Base-by-base conservation (phyloP, 2,329 filamentous ascomycete species). In the Monosporascus sp. region DNA sequence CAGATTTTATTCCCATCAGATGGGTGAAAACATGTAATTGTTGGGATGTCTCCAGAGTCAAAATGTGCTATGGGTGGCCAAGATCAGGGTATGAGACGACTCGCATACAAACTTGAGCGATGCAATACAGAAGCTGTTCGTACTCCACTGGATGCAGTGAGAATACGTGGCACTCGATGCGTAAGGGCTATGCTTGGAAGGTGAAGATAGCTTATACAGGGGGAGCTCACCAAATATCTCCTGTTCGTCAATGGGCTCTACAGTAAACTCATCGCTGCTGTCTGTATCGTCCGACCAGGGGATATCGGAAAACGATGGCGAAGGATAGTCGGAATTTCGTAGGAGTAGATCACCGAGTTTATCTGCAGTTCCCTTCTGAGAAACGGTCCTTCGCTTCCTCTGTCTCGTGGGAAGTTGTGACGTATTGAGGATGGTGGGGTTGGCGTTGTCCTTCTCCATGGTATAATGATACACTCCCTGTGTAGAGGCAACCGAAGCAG, bases 201-300 rank as follows among this genome's bases (percentile, higher is more conserved):
- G 11, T 14, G 27, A 31, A 31, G 27, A 31, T 11, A 14, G 27
- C 27, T 31, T 31, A 31, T 14, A 31, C 27, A 14, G 31, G 27
- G 34, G 40, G 49, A 22, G 38, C 76, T 58, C 75, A 94, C 91
- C 91, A 69, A 93, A 99, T 43, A 99, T 93, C 73, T 99, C 94
- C 71, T 97, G 94, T 70, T 95, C 90, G 68, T 99, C 94, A 61
- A 99, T 96, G 53, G 89, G 88, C 63, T 97, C 92, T 37, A 85
- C 78, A 1, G 77, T 75, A 48, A 84, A 79, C 54, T 86, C 83
- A 54, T 85, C 82, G 49, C 83, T 75, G 49, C 70, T 68, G 24
- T 67, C 64, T 7, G 64, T 64, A 22, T 71, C 71, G 45, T 74
- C 69, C 20, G 71, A 73, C 59, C 69, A 67, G 27, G 69, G 65